These are phyloP conservation scores for Coniochaeta hoffmannii DNA, from an alignment of 2,329 filamentous ascomycete species.

Conservation along the genomic window DNA sequence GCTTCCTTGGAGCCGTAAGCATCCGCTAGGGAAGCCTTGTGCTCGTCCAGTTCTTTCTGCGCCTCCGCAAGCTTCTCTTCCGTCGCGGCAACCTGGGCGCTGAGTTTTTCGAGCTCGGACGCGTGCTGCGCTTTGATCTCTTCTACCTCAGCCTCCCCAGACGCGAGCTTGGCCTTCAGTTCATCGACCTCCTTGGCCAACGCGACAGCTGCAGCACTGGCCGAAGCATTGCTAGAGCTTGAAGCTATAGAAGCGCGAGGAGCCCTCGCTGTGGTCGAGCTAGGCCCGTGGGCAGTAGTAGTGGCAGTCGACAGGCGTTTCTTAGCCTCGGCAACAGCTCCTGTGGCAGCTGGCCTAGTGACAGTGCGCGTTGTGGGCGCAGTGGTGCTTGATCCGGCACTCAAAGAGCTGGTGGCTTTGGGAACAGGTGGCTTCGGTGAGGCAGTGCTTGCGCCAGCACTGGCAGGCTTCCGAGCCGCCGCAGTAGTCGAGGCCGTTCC, in stretches of 20 bases:
- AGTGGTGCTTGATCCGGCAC: slow-evolving; percentile 24
- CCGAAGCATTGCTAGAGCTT: slow-evolving; percentile 17
- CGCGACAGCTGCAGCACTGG: slow-evolving; percentile 30
- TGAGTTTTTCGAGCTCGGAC: slow-evolving; percentile 37
- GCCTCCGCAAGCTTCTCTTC: slow-evolving; percentile 43
- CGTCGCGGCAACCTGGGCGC: slow-evolving; percentile 38
- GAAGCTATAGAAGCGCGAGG: slow-evolving; percentile 29
- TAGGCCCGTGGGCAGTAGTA: slow-evolving; percentile 26
- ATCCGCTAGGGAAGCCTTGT: slow-evolving; percentile 38
- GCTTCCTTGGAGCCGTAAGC: slow-evolving; percentile 41
- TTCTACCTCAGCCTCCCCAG: slow-evolving; percentile 50
- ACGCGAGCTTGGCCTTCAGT: slow-evolving; percentile 50
- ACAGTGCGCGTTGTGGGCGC: slow-evolving; percentile 24
- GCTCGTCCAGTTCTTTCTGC: slow-evolving; percentile 41
- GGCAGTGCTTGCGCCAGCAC: slow-evolving; percentile 21
- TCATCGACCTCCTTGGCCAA: slow-evolving; percentile 47
- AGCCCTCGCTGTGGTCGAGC: slow-evolving; percentile 31
- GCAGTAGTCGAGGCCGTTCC: slow-evolving; percentile 22
- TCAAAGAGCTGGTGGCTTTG: slow-evolving; percentile 23
- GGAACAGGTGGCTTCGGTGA: slow-evolving; percentile 22
- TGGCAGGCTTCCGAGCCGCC: slow-evolving; percentile 26
- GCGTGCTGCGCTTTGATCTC: slow-evolving; percentile 43
- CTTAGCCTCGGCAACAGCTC: slow-evolving; percentile 39
- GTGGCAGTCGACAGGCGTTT: slow-evolving; percentile 50
- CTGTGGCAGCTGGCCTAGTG: slow-evolving; percentile 25